Percentiles rank a stretch among this genome's conserved stretches.
Conservation (phyloP, 441 rosid genomes). For the Macaranga tanarius region DNA sequence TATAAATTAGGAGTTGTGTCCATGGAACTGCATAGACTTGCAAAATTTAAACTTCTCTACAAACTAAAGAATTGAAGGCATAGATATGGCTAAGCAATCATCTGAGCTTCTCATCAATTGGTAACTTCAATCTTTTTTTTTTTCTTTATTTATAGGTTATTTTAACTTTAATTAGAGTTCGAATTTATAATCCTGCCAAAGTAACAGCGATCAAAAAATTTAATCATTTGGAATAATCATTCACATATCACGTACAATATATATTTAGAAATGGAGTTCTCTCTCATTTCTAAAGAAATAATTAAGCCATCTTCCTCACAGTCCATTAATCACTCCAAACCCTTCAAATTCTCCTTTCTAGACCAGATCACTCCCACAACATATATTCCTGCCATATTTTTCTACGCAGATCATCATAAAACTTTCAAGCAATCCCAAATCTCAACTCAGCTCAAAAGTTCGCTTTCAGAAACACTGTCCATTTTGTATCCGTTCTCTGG, state of each 20-base stretch:
- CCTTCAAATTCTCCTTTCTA: background rate
- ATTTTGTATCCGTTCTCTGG: conserved; percentile 3
- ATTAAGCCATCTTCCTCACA: conserved; percentile 6
- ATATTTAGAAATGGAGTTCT: background rate
- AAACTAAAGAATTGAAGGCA: background rate
- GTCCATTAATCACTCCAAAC: background rate
- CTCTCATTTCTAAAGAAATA: background rate
- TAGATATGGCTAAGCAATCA: conserved; percentile 2
- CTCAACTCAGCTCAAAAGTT: background rate
- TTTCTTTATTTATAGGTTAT: too few species aligned
- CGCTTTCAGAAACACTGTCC: background rate
- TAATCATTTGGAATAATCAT: too few species aligned
- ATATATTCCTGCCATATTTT: background rate
- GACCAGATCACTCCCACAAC: background rate
- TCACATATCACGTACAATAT: too few species aligned
- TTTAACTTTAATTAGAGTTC: too few species aligned
- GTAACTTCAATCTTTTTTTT: background rate
- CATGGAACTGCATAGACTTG: too few species aligned
- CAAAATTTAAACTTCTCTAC: too few species aligned
- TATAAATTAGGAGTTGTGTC: background rate
- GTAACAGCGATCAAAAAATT: too few species aligned
- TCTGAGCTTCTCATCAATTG: background rate
- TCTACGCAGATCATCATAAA: background rate
- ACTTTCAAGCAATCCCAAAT: background rate
- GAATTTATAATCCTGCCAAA: too few species aligned